Base-by-base conservation (phyloP, 2,329 filamentous ascomycete species). In the Karstenula rhodostoma region DNA sequence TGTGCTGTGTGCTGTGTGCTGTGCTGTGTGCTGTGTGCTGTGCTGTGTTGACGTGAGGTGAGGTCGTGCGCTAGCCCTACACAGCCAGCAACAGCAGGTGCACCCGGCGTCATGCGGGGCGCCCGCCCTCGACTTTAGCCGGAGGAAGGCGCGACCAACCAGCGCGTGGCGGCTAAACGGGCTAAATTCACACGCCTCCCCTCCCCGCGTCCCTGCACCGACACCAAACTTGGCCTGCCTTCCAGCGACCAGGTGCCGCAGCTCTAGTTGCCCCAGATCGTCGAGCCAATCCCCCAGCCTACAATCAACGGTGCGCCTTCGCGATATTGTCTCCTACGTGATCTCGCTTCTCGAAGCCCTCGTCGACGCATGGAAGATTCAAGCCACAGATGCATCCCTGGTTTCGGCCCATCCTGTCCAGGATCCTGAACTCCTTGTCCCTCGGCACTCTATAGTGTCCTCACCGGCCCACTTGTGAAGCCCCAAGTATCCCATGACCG, bases 301-400 rank as follows among this genome's bases (percentile, higher is more conserved):
- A 55, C 66, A 71, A 72, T 73, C 71, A 73, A 70, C 69, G 63
- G 66, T 63, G 71, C 72, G 68, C 66, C 60, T 67, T 68, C 61
- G 42, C 66, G 67, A 71, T 71, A 73, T 74, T 76, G 67, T 58
- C 58, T 61, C 65, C 68, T 56, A 69, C 62, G 59, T 73, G 71
- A 72, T 73, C 69, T 75, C 73, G 73, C 74, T 77, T 77, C 73
- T 76, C 70, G 75, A 76, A 75, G 72, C 69, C 68, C 67, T 66
- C 69, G 67, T 72, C 67, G 67, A 73, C 65, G 73, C 74, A 76
- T 76, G 71, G 74, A 76, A 76, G 63, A 61, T 64, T 71, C 73
- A 75, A 70, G 70, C 70, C 72, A 72, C 72, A 74, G 67, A 74
- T 73, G 65, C 70, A 65, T 67, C 68, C 71, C 72, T 73, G 70